phyloP scores from a whole-genome alignment of 768 basidiomycete species.

The Termitomyces sp. region DNA sequence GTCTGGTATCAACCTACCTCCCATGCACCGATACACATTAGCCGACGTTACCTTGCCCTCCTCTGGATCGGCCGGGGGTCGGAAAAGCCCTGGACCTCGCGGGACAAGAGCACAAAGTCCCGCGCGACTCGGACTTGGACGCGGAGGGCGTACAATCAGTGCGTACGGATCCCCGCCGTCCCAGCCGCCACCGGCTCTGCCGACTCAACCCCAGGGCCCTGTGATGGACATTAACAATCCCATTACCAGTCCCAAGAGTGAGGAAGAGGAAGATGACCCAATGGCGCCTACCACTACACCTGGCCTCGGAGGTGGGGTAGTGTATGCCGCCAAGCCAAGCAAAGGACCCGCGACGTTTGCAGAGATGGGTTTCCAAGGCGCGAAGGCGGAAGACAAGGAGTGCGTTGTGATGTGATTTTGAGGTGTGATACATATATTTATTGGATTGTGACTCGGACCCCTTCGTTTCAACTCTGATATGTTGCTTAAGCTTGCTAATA shows the following conservation, averaged over 20 bases:
- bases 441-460: neutral
- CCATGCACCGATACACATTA: conserved; percentile 47
- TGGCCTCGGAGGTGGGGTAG: conserved; percentile 22
- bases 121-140: conserved; percentile 12
- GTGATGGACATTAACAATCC: conserved; percentile 8
- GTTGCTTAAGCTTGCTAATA: neutral
- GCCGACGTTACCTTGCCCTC: conserved; percentile 34
- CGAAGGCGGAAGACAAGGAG: conserved; percentile 76
- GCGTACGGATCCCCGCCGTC: conserved; percentile 3
- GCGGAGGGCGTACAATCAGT: conserved; percentile 9
- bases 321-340: conserved; percentile 23
- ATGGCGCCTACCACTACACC: conserved; percentile 16
- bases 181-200: neutral
- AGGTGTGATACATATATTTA: conserved; percentile 1
- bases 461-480: neutral
- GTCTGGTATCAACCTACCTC: conserved; percentile 24
- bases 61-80: conserved; percentile 11
- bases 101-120: conserved; percentile 17
- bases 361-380: conserved; percentile 89
- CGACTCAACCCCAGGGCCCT: conserved; percentile 7
- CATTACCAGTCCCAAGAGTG: conserved; percentile 2
- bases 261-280: conserved; percentile 4
- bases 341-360: conserved; percentile 76
- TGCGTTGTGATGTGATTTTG: conserved; percentile 79
- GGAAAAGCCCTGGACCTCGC: conserved; percentile 19